phyloP scores from a whole-genome alignment of 768 basidiomycete species.

The Leccinum variicolor region DNA sequence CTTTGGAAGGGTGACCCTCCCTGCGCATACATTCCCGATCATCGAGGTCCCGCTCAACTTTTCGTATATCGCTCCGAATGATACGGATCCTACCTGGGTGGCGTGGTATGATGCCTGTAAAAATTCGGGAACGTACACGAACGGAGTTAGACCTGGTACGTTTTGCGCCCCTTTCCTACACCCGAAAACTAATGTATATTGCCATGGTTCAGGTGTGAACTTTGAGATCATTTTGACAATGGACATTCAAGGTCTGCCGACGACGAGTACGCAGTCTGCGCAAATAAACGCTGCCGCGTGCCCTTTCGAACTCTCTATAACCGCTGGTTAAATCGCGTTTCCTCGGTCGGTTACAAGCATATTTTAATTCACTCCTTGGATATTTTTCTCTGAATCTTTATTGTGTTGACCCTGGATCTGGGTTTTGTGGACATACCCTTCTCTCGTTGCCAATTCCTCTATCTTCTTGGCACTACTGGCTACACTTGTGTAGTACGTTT shows the following conservation, averaged over 20 bases:
- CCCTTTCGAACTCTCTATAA: constrained; percentile 63
- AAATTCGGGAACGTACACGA: constrained; percentile 47
- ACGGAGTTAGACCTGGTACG: constrained; percentile 60
- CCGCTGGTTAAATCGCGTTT: constrained; percentile 39
- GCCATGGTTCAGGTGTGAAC: constrained; percentile 39
- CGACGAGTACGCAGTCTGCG: constrained; percentile 50
- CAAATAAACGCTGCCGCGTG: constrained; percentile 60
- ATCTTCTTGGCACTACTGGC: not conserved
- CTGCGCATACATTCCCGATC: constrained; percentile 62
- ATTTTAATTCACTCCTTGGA: constrained; percentile 3
- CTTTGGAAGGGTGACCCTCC: constrained; percentile 53
- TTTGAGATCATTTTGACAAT: constrained; percentile 65
- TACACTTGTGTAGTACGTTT: not conserved
- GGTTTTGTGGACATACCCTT: constrained; percentile 9
- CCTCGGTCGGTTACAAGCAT: not conserved
- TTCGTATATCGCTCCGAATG: constrained; percentile 75
- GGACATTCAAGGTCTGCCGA: constrained; percentile 65
- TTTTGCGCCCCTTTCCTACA: constrained; percentile 11
- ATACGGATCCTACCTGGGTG: constrained; percentile 78
- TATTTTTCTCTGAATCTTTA: constrained; percentile 9
- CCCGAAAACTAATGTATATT: not conserved
- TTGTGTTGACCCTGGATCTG: constrained; percentile 2
- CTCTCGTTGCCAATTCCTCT: not conserved
- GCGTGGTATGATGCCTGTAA: constrained; percentile 79
- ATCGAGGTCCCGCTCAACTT: constrained; percentile 79